Percentiles rank a stretch among this genome's conserved stretches.
phyloP scores from a whole-genome alignment of 345 rosid species.

The Hevea brasiliensis region DNA sequence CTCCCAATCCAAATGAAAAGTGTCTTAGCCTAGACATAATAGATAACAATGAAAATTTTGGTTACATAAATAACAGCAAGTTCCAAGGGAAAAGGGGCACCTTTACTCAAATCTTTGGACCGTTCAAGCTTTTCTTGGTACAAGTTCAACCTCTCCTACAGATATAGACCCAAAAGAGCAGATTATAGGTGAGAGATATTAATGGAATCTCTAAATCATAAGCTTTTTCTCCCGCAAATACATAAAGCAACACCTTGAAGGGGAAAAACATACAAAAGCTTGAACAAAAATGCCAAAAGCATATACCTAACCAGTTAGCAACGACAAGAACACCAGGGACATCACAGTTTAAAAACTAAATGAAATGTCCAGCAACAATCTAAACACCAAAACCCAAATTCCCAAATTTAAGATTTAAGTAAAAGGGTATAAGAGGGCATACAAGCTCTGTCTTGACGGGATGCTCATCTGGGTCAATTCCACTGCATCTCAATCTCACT shows the following conservation, averaged over 20 bases:
- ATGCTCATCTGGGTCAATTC: conserved; percentile 79
- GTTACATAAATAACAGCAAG: not conserved
- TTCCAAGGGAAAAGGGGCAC: conserved; percentile 34
- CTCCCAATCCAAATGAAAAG: not conserved
- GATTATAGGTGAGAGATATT: not conserved
- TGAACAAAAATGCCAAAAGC: not conserved
- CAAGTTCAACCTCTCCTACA: conserved; percentile 71
- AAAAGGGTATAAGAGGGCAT: conserved; percentile 25
- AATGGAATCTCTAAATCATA: not conserved
- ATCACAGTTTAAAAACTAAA: not conserved
- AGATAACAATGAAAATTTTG: not conserved
- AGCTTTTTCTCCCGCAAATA: not conserved
- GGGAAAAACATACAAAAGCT: not conserved
- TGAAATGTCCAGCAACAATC: conserved; percentile 9
- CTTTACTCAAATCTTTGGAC: conserved; percentile 61
- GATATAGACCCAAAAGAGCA: conserved; percentile 13
- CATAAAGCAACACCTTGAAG: not conserved
- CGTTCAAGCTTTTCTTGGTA: conserved; percentile 68
- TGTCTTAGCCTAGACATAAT: not conserved
- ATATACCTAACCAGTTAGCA: not conserved
- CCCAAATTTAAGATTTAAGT: conserved; percentile 7
- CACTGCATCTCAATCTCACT: conserved; percentile 87
- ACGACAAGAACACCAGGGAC: not conserved
- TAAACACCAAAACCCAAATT: not conserved
- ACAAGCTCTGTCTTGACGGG: conserved; percentile 87